Conservation (phyloP, 1,284 basidiomycete species). For the Xerocomus amazonicus region DNA sequence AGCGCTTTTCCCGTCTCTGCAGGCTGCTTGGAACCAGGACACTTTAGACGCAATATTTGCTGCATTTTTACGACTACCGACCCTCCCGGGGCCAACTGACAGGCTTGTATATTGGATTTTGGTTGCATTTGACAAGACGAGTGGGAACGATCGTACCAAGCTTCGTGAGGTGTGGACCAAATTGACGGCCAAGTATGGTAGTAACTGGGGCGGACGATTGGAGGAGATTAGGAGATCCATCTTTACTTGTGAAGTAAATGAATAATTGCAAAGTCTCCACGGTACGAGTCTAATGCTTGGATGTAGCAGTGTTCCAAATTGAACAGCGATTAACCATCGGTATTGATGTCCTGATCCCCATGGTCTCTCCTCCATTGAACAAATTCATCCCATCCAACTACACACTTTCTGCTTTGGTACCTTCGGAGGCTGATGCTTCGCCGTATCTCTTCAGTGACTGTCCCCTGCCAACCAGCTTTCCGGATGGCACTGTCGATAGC, state of each 20-base stretch:
- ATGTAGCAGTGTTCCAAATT: constrained; percentile 5
- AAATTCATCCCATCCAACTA: constrained; percentile 76
- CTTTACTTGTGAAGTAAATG: constrained; percentile 21
- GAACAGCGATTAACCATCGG: neutral
- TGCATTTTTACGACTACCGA: constrained; percentile 53
- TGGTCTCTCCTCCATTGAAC: constrained; percentile 61
- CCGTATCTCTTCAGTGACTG: constrained; percentile 81
- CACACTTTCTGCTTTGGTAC: constrained; percentile 81
- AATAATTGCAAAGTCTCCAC: neutral
- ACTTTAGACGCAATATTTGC: constrained; percentile 55
- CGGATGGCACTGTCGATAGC: constrained; percentile 88
- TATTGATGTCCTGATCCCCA: constrained; percentile 34
- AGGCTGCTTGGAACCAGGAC: constrained; percentile 48
- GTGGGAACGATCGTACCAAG: constrained; percentile 43
- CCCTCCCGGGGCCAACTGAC: constrained; percentile 39
- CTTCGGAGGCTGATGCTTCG: constrained; percentile 73
- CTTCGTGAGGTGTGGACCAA: constrained; percentile 53
- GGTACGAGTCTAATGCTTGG: no score
- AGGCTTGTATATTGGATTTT: constrained; percentile 63
- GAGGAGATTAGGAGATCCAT: constrained; percentile 36
- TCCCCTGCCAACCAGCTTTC: constrained; percentile 87
- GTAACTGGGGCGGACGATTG: constrained; percentile 49
- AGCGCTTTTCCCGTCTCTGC: constrained; percentile 10
- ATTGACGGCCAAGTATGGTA: constrained; percentile 51
- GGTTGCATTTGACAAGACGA: constrained; percentile 56